Conservation (phyloP, 1,284 basidiomycete species). For the Schizophyllum amplum region DNA sequence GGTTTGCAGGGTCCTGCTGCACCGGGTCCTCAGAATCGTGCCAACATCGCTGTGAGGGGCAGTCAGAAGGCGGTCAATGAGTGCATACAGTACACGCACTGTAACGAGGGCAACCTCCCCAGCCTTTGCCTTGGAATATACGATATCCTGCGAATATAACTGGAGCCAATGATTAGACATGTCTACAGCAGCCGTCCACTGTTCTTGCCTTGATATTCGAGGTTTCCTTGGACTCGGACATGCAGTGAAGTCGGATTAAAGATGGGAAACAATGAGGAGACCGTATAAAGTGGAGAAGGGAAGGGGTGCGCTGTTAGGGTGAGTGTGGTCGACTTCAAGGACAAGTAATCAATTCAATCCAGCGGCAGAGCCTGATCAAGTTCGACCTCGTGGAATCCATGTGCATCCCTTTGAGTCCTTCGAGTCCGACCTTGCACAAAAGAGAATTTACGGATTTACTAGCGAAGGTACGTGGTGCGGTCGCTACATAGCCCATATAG, state of each 20-base stretch:
- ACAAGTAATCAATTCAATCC: neutral
- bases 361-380: neutral
- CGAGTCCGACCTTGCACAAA: no score
- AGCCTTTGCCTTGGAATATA: constrained; percentile 40
- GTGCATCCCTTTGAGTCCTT: neutral
- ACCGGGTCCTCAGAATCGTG: constrained; percentile 68
- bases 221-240: neutral
- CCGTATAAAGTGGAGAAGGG: neutral
- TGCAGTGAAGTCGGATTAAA: neutral
- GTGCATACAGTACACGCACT: constrained; percentile 28
- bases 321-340: neutral
- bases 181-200: neutral
- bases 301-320: neutral
- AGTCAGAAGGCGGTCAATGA: neutral
- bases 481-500: no score
- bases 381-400: neutral
- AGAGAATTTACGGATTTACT: no score
- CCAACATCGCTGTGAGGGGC: constrained; percentile 59
- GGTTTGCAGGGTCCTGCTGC: constrained; percentile 26
- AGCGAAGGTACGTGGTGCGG: no score
- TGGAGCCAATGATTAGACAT: constrained; percentile 18
- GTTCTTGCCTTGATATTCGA: neutral
- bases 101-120: constrained; percentile 43
- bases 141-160: constrained; percentile 76
- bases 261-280: neutral